Base-by-base conservation (phyloP, 106 monocot genomes). In the Iris macrosiphon region DNA sequence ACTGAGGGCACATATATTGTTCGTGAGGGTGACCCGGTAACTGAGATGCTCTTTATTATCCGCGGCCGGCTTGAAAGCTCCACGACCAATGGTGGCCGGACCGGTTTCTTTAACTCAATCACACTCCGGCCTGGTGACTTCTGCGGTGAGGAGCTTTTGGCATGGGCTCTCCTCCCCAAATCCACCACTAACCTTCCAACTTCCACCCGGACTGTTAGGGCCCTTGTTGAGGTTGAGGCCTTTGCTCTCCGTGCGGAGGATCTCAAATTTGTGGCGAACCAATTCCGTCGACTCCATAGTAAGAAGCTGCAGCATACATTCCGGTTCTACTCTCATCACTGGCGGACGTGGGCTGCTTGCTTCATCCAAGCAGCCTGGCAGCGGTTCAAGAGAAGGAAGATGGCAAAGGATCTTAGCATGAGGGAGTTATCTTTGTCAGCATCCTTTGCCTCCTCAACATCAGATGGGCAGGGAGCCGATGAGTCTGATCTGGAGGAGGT, bases 301-400 rank as follows among this genome's bases (percentile, higher is more conserved):
- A 87, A 80, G 77, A 93, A 93, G 42, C 77, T 93, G 4, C 87
- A 83, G 44, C 93, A 93, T 44, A 86, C 93, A 22, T 83, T 93
- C 62, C 71, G 87, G 29, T 93, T 80, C 60, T 83, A 87, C 37
- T 93, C 92, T 35, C 87, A 87, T 29, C 82, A 87, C 3, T 93
- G 87, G 92, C 67, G 87, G 43, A 69, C 74, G 0, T 87, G 87
- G 93, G 93, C 73, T 15, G 83, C 83, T 6, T 87, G 87, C 70
- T 93, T 93, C 54, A 74, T 93, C 48, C 87, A 93, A 50, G 77
- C 83, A 7, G 87, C 80, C 1, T 93, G 93, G 93, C 64, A 74
- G 16, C 61, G 80, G 42, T 70, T 74, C 62, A 74, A 87, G 61
- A 83, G 79, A 30, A 77, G 79, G 31, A 82, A 69, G 45, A 54